These are phyloP conservation scores for Bolboschoenoplectus hybrid DNA, from an alignment of 202 grass and related monocot genomes.

Conservation along the genomic window DNA sequence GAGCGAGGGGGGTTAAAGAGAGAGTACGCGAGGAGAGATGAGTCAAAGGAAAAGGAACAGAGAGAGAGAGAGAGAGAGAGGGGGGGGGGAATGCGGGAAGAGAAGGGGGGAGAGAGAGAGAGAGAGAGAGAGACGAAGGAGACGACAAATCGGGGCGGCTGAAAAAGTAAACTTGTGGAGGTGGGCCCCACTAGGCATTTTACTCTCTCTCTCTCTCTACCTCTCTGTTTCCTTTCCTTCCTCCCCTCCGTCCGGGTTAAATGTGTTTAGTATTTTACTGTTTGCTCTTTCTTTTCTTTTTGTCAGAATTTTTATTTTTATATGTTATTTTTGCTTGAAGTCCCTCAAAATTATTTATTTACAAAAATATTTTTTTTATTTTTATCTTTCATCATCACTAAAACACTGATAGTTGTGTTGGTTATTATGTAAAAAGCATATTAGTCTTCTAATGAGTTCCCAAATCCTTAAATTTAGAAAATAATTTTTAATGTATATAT, in stretches of 20 bases:
- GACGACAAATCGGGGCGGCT: slow-evolving; percentile 83
- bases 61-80: background rate
- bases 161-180: slow-evolving; percentile 59
- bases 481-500: no score
- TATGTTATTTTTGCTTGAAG: background rate
- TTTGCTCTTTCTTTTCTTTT: background rate
- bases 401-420: no score
- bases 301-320: background rate
- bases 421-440: no score
- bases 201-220: slow-evolving; percentile 18
- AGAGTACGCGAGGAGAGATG: background rate
- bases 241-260: slow-evolving; percentile 23
- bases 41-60: slow-evolving; percentile 9
- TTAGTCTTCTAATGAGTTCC: no score
- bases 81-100: slow-evolving; percentile 20
- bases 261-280: slow-evolving; percentile 25
- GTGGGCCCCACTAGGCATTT: slow-evolving; percentile 41
- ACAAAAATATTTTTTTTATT: no score
- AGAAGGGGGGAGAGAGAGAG: background rate
- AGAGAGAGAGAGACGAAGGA: slow-evolving; percentile 48
- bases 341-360: background rate
- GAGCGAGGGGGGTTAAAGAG: background rate
- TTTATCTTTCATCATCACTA: no score
- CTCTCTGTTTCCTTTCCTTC: background rate
- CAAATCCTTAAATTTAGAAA: no score